These are phyloP conservation scores for Peltaster fructicola DNA, from an alignment of 2,329 filamentous ascomycete genomes.

Conservation along the genomic window DNA sequence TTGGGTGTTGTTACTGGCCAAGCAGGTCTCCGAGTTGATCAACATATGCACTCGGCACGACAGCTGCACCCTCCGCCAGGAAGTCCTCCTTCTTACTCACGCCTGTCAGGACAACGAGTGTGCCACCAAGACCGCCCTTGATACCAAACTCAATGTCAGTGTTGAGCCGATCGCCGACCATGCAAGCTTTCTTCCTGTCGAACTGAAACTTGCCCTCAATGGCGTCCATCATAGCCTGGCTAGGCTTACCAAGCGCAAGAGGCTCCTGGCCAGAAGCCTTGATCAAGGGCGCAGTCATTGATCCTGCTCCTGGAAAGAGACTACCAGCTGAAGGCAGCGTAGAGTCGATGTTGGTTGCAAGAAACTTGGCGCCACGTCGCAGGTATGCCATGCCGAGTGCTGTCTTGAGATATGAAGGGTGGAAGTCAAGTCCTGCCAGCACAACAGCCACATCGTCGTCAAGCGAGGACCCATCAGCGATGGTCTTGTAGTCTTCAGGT, in stretches of 20 bases:
- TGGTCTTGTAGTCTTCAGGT: conserved; percentile 59
- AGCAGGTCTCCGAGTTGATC: conserved; percentile 66
- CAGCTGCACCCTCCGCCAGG: conserved; percentile 47
- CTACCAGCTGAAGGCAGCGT: conserved; percentile 67
- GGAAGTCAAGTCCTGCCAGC: conserved; percentile 78
- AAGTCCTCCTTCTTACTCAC: conserved; percentile 76
- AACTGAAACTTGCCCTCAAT: conserved; percentile 92
- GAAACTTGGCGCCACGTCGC: conserved; percentile 60
- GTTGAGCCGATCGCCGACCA: conserved; percentile 86
- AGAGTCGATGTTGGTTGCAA: conserved; percentile 86
- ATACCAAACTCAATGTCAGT: conserved; percentile 95
- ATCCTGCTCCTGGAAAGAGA: conserved; percentile 83
- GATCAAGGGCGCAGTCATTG: conserved; percentile 58
- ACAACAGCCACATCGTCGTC: conserved; percentile 85
- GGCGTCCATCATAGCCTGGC: conserved; percentile 98
- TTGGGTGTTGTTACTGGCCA: conserved; percentile 6
- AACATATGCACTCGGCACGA: conserved; percentile 67
- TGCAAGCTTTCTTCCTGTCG: conserved; percentile 69
- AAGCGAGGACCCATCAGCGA: conserved; percentile 55
- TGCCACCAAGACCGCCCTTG: conserved; percentile 78
- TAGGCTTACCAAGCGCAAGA: conserved; percentile 75
- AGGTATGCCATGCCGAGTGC: conserved; percentile 76
- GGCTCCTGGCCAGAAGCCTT: conserved; percentile 48
- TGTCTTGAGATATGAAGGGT: conserved; percentile 89
- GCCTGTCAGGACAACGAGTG: conserved; percentile 76